These are phyloP conservation scores for Saccharomycopsis javanensis DNA, from an alignment of 805 yeast genomes.

Conservation along the genomic window DNA sequence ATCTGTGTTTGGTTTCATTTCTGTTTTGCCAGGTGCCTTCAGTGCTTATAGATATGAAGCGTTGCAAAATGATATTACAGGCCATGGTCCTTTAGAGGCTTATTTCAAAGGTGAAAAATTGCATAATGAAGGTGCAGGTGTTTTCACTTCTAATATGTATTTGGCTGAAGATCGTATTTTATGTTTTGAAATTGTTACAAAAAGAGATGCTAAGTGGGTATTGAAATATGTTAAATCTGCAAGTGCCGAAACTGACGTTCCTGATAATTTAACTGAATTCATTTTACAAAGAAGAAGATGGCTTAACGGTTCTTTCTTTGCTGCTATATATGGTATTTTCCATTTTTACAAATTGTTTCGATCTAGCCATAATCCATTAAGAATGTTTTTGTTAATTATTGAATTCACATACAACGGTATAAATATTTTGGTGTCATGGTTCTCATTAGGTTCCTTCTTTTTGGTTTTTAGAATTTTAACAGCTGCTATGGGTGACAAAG, in stretches of 20 bases:
- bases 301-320: slow-evolving; percentile 95
- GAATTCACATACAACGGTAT: slow-evolving; percentile 74
- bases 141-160: slow-evolving; percentile 93
- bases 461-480: slow-evolving; percentile 84
- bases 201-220: slow-evolving; percentile 61
- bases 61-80: slow-evolving; percentile 49
- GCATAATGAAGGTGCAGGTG: slow-evolving; percentile 49
- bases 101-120: slow-evolving; percentile 89
- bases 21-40: slow-evolving; percentile 94
- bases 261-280: slow-evolving; percentile 78
- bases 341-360: slow-evolving; percentile 73
- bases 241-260: slow-evolving; percentile 92
- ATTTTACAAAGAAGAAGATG: slow-evolving; percentile 91
- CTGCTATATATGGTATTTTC: slow-evolving; percentile 76
- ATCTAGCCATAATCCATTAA: slow-evolving; percentile 57
- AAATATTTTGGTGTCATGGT: slow-evolving; percentile 79
- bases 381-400: slow-evolving; percentile 63
- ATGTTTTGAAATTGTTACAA: slow-evolving; percentile 91
- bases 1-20: slow-evolving; percentile 86
- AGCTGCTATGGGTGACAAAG: slow-evolving; percentile 50
- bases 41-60: slow-evolving; percentile 89
- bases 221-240: slow-evolving; percentile 81
- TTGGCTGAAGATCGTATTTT: slow-evolving; percentile 93
- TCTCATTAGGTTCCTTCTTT: slow-evolving; percentile 83
- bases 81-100: slow-evolving; percentile 78